Percentiles rank a stretch among this genome's conserved stretches.
These are phyloP conservation scores for Cunninghamia lanceolata DNA, from an alignment of 75 land plant species.

Conservation along the genomic window DNA sequence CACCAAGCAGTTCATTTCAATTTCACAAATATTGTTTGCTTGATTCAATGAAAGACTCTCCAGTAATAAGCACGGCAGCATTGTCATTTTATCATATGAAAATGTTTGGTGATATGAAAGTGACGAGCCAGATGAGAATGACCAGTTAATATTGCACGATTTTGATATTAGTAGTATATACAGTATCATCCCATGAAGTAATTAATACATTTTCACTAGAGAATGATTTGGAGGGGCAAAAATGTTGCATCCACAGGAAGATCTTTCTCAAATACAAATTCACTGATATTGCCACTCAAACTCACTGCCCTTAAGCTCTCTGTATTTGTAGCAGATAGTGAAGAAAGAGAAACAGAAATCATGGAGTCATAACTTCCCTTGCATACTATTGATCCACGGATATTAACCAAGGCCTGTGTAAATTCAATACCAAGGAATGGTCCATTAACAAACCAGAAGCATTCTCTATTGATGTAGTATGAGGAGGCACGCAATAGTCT, in stretches of 20 bases:
- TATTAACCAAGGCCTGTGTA: too few species aligned
- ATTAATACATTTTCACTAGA: slow-evolving; percentile 10
- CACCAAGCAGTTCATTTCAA: slow-evolving; percentile 4
- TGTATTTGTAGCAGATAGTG: slow-evolving; percentile 16
- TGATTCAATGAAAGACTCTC: not conserved
- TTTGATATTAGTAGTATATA: slow-evolving; percentile 18
- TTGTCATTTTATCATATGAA: slow-evolving; percentile 12
- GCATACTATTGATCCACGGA: slow-evolving; percentile 40
- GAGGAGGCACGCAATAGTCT: too few species aligned
- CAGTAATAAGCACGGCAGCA: not conserved
- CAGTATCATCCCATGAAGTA: slow-evolving; percentile 37
- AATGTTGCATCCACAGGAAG: too few species aligned
- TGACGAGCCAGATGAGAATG: slow-evolving; percentile 37
- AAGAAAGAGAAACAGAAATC: slow-evolving; percentile 52
- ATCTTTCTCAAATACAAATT: slow-evolving; percentile 66
- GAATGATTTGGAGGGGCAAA: too few species aligned
- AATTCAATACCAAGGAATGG: too few species aligned
- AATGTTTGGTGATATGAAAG: slow-evolving; percentile 39
- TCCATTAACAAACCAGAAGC: too few species aligned
- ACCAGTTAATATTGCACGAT: slow-evolving; percentile 36
- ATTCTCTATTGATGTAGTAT: too few species aligned
- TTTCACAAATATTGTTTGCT: not conserved
- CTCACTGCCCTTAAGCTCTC: slow-evolving; percentile 34
- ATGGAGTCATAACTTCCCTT: slow-evolving; percentile 57
- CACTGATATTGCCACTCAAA: slow-evolving; percentile 39